These are phyloP conservation scores for Ruellia speciosa DNA, from an alignment of 305 asterid genomes.

Conservation along the genomic window DNA sequence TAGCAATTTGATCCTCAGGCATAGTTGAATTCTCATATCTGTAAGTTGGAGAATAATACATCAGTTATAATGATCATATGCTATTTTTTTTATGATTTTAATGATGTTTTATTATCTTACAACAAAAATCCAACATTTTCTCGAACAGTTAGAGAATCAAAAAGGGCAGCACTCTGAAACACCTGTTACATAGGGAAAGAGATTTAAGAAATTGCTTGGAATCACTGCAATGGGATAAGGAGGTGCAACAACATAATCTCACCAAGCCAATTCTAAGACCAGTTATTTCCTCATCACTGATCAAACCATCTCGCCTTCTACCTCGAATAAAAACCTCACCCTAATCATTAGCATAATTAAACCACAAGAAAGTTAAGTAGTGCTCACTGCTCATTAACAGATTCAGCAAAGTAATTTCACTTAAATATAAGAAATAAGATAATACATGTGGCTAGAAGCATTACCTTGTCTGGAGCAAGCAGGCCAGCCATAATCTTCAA, in stretches of 20 bases:
- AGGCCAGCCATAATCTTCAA: slow-evolving; percentile 97
- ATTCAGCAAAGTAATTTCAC: slow-evolving; percentile 10
- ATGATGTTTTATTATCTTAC: slow-evolving; percentile 43
- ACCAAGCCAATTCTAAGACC: slow-evolving; percentile 98
- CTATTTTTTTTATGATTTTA: slow-evolving; percentile 4
- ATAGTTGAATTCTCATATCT: slow-evolving; percentile 89
- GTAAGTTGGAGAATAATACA: slow-evolving; percentile 15
- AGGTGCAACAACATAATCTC: slow-evolving; percentile 29
- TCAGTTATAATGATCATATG: slow-evolving; percentile 16
- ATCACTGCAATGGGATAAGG: slow-evolving; percentile 11
- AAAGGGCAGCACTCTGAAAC: slow-evolving; percentile 97
- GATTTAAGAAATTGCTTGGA: slow-evolving; percentile 21
- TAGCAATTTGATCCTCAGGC: slow-evolving; percentile 73
- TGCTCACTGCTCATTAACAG: slow-evolving; percentile 12
- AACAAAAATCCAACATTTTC: slow-evolving; percentile 94
- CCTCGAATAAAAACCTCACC: slow-evolving; percentile 94
- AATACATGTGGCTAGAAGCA: slow-evolving; percentile 14
- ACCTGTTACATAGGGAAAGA: slow-evolving; percentile 48
- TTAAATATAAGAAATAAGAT: slow-evolving; percentile 4
- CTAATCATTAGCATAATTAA: slow-evolving; percentile 34
- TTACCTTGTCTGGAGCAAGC: slow-evolving; percentile 95
- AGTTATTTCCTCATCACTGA: slow-evolving; percentile 89
- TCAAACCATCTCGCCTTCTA: slow-evolving; percentile 71
- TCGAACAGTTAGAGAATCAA: slow-evolving; percentile 94
- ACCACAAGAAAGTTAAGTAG: slow-evolving; percentile 17